These are phyloP conservation scores for Phylloporus scabripes DNA, from an alignment of 768 basidiomycete genomes.

Conservation along the genomic window DNA sequence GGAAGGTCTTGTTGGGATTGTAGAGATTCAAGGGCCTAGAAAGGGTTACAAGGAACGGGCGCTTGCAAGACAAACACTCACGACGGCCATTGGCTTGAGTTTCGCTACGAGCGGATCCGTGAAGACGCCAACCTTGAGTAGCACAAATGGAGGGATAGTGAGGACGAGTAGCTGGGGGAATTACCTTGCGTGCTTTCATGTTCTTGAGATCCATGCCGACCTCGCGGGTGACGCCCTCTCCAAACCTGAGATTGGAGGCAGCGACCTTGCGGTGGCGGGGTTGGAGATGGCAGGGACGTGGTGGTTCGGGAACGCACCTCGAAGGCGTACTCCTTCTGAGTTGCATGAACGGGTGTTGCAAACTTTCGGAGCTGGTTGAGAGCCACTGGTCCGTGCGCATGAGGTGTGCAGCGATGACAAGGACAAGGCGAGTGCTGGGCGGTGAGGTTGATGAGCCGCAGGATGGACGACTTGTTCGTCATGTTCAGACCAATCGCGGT, in stretches of 20 bases:
- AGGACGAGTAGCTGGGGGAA: not conserved
- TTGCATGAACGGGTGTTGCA: slow-evolving; percentile 67
- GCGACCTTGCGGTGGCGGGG: slow-evolving; percentile 50
- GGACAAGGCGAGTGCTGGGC: slow-evolving; percentile 73
- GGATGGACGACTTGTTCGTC: slow-evolving; percentile 44
- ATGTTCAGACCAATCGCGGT: slow-evolving; percentile 28
- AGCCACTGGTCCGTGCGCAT: slow-evolving; percentile 38
- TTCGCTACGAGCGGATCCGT: slow-evolving; percentile 85
- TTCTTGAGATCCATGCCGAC: slow-evolving; percentile 94
- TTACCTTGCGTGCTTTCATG: slow-evolving; percentile 82
- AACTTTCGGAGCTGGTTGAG: slow-evolving; percentile 63
- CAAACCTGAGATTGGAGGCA: slow-evolving; percentile 83
- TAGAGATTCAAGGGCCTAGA: slow-evolving; percentile 72
- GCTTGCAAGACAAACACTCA: slow-evolving; percentile 33
- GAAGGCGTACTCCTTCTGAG: slow-evolving; percentile 88
- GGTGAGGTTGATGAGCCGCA: slow-evolving; percentile 65
- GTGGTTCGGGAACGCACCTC: slow-evolving; percentile 45
- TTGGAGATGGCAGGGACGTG: not conserved
- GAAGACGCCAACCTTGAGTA: slow-evolving; percentile 83
- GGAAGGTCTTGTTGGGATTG: slow-evolving; percentile 69
- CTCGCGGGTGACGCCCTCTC: slow-evolving; percentile 84
- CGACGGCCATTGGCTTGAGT: slow-evolving; percentile 76
- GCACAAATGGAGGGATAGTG: slow-evolving; percentile 5
- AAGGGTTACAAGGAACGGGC: not conserved
- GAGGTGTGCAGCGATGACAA: slow-evolving; percentile 62